Evolutionary conservation across 257 asterid species (phyloP).

Genomic region (Fraxinus americana): DNA sequence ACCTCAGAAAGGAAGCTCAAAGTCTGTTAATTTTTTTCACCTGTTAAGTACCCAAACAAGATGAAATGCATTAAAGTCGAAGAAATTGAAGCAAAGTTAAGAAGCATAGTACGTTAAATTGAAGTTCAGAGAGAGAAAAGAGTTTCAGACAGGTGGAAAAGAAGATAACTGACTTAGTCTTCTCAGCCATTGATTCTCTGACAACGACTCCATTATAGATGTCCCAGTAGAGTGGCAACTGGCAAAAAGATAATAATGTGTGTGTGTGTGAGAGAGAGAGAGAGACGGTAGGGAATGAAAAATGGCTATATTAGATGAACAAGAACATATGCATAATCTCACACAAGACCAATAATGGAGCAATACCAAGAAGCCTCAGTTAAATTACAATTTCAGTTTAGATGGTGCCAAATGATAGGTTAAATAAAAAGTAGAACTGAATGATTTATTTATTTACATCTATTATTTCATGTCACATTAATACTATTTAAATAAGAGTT

Average conservation of each 20-base stretch:
- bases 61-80: conserved; percentile 27
- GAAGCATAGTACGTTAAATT: neutral
- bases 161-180: conserved; percentile 50
- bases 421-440: too few relatives aligned
- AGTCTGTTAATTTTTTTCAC: conserved; percentile 13
- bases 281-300: conserved; percentile 22
- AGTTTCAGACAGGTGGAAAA: conserved; percentile 51
- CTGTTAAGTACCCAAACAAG: conserved; percentile 2
- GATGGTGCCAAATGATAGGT: too few relatives aligned
- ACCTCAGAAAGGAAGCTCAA: conserved; percentile 47
- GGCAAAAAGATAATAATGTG: conserved; percentile 33
- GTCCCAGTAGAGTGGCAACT: conserved; percentile 48
- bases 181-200: conserved; percentile 89
- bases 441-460: too few relatives aligned
- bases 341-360: too few relatives aligned
- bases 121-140: conserved; percentile 8
- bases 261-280: conserved; percentile 20
- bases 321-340: too few relatives aligned
- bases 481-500: too few relatives aligned
- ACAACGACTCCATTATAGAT: conserved; percentile 57
- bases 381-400: too few relatives aligned
- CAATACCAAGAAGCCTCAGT: too few relatives aligned
- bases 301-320: conserved; percentile 19
- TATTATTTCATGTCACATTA: too few relatives aligned
- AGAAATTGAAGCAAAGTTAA: neutral